Percentiles rank a stretch among this genome's conserved stretches.
phyloP scores from a whole-genome alignment of 306 rosid species.

The Prosopis cineraria region DNA sequence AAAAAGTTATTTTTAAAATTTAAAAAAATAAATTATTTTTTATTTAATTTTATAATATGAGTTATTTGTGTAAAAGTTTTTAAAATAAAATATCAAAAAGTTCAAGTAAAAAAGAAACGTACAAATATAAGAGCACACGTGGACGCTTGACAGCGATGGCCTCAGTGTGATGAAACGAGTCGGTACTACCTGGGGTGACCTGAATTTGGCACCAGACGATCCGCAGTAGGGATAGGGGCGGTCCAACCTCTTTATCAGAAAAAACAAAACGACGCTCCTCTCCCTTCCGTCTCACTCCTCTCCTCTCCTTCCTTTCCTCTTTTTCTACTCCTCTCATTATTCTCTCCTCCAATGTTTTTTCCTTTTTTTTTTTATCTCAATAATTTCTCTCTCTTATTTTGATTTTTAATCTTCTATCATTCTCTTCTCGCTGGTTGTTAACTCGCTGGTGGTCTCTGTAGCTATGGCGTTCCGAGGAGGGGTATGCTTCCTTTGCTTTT shows the following conservation, averaged over 20 bases:
- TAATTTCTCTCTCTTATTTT: not conserved
- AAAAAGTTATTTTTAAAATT: no score
- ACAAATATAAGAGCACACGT: not conserved
- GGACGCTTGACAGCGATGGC: not conserved
- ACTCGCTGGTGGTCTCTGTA: conserved; percentile 11
- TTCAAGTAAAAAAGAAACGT: not conserved
- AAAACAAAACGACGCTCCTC: conserved; percentile 6
- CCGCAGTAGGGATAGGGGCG: not conserved
- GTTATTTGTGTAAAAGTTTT: no score
- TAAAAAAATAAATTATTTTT: no score
- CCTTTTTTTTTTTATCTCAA: not conserved
- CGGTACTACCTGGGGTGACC: not conserved
- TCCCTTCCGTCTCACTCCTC: not conserved
- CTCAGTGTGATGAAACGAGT: not conserved
- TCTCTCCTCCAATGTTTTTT: not conserved
- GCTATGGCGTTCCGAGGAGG: conserved; percentile 73
- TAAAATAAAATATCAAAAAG: not conserved
- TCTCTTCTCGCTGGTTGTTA: conserved; percentile 10
- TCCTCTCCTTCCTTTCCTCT: not conserved
- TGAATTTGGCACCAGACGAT: not conserved
- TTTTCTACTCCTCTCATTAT: not conserved
- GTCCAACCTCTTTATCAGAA: conserved; percentile 1
- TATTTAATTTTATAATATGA: no score
- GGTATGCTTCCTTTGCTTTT: conserved; percentile 34
- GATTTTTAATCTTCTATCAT: not conserved